Evolutionary conservation across 805 yeast species (phyloP).

Genomic region (Ogataea allantospora): DNA sequence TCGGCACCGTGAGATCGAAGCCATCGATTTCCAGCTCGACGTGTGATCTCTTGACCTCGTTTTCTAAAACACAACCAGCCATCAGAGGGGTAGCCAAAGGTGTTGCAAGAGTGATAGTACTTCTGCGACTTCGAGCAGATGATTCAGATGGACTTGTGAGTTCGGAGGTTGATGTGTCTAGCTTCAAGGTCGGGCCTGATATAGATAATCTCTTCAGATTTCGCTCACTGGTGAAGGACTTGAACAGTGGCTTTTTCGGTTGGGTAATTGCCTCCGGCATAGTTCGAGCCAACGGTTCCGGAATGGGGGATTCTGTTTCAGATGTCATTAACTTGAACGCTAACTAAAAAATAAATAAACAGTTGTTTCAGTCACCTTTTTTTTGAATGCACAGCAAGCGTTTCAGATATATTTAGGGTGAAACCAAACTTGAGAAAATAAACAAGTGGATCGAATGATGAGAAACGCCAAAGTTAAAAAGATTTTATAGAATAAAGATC

Average conservation of each 20-base stretch:
- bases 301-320: conserved; percentile 2
- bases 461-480: background rate
- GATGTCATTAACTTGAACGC: conserved; percentile 3
- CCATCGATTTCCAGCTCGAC: conserved; percentile 11
- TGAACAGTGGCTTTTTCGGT: conserved; percentile 20
- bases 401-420: background rate
- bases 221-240: conserved; percentile 18
- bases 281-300: conserved; percentile 5
- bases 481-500: background rate
- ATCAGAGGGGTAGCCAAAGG: conserved; percentile 10
- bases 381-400: background rate
- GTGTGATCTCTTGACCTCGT: conserved; percentile 24
- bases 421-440: background rate
- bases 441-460: background rate
- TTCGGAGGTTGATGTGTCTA: conserved; percentile 10
- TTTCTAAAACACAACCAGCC: conserved; percentile 18
- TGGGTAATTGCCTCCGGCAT: conserved; percentile 3
- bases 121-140: conserved; percentile 6
- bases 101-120: conserved; percentile 8
- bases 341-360: background rate
- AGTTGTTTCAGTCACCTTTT: conserved; percentile 2
- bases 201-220: conserved; percentile 14
- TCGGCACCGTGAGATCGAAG: conserved; percentile 28
- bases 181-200: conserved; percentile 15
- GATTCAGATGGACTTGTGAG: background rate